Conservation (phyloP, 2,329 filamentous ascomycete species). For the Madurella fahalii region DNA sequence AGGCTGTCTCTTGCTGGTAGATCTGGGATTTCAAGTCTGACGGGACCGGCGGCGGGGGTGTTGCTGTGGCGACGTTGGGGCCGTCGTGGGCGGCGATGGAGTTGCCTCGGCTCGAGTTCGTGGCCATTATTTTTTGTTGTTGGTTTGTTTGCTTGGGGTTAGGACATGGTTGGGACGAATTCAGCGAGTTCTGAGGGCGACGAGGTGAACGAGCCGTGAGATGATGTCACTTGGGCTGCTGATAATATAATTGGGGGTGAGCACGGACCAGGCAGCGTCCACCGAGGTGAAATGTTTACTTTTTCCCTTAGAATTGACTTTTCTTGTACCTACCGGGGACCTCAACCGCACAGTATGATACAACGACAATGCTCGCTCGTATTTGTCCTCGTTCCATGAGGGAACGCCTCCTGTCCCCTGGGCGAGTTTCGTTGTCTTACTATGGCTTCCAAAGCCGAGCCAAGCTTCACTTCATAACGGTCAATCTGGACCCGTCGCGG, state of each 20-base stretch:
- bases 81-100: conserved; percentile 21
- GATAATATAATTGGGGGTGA: too few relatives aligned
- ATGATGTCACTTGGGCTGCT: too few relatives aligned
- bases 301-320: too few relatives aligned
- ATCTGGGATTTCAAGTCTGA: conserved; percentile 40
- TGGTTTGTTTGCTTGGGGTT: background rate
- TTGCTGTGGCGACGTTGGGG: background rate
- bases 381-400: background rate
- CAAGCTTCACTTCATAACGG: conserved; percentile 2
- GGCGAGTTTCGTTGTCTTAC: background rate
- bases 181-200: too few relatives aligned
- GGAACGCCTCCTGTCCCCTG: background rate
- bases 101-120: conserved; percentile 24
- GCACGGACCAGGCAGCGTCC: too few relatives aligned
- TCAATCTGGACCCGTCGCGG: conserved; percentile 3
- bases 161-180: background rate
- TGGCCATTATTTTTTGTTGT: conserved; percentile 13
- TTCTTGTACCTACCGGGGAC: too few relatives aligned
- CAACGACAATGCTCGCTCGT: background rate
- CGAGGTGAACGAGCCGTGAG: too few relatives aligned
- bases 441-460: background rate
- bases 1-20: conserved; percentile 20
- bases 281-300: too few relatives aligned
- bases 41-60: conserved; percentile 37
- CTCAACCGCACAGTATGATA: background rate